phyloP scores from a whole-genome alignment of 257 asterid species.

The Agastache rugosa region DNA sequence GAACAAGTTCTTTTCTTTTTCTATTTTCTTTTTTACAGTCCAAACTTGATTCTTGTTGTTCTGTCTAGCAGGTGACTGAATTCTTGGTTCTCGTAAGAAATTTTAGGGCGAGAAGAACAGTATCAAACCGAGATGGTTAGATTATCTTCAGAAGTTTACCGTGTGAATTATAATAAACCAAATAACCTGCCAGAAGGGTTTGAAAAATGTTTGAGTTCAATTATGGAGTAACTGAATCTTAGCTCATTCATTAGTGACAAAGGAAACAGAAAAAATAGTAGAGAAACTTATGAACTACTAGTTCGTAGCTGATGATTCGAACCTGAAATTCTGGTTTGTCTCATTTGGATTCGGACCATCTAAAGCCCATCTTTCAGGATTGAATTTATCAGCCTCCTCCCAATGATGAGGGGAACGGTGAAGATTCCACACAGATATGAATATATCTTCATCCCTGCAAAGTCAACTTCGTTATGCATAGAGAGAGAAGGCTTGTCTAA shows the following conservation, averaged over 20 bases:
- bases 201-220: background rate
- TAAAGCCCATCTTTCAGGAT: slow-evolving; percentile 96
- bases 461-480: slow-evolving; percentile 16
- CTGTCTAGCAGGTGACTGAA: too few relatives aligned
- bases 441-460: slow-evolving; percentile 87
- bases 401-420: slow-evolving; percentile 83
- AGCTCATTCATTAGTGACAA: background rate
- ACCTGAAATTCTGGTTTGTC: slow-evolving; percentile 97
- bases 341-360: slow-evolving; percentile 98
- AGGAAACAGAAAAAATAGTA: background rate
- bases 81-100: background rate
- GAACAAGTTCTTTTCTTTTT: too few relatives aligned
- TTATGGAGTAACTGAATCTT: slow-evolving; percentile 1
- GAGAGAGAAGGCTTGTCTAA: slow-evolving; percentile 7
- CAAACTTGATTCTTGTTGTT: too few relatives aligned
- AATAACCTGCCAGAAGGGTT: background rate
- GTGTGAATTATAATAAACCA: background rate
- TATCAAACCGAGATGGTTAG: background rate
- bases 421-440: slow-evolving; percentile 95
- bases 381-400: slow-evolving; percentile 89
- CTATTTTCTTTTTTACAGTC: too few relatives aligned
- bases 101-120: background rate
- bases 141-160: slow-evolving; percentile 9
- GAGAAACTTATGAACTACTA: slow-evolving; percentile 21
- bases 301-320: slow-evolving; percentile 6